phyloP scores from a whole-genome alignment of 2,329 filamentous ascomycete species.

The Neurospora crassa region DNA sequence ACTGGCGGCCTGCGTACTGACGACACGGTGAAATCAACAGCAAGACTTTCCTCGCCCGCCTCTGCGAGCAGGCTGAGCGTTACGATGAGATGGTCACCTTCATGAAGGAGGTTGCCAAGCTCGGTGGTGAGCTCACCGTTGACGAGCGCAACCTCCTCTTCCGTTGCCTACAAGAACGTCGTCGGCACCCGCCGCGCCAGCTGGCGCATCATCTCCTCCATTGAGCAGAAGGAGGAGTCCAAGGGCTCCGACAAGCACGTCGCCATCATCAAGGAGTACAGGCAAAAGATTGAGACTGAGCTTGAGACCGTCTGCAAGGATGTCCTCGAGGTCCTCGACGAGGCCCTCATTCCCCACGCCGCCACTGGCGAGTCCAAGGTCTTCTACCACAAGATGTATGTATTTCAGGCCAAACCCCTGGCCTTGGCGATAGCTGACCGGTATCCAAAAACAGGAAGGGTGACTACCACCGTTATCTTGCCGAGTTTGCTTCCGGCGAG shows the following conservation, averaged over 20 bases:
- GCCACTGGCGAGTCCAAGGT: slow-evolving; percentile 98
- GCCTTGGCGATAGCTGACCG: slow-evolving; percentile 6
- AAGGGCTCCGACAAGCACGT: slow-evolving; percentile 97
- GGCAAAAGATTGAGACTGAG: slow-evolving; percentile 95
- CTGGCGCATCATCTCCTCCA: slow-evolving; percentile 99
- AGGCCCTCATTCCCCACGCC: slow-evolving; percentile 89
- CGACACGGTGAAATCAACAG: slow-evolving; percentile 36
- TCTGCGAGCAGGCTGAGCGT: slow-evolving; percentile 99
- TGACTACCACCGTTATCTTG: slow-evolving; percentile 92
- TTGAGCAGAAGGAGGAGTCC: slow-evolving; percentile 99
- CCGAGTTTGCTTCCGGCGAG: slow-evolving; percentile 86
- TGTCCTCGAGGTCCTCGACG: slow-evolving; percentile 88
- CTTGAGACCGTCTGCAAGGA: slow-evolving; percentile 98
- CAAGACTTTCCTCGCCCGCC: slow-evolving; percentile 99
- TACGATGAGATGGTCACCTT: slow-evolving; percentile 99
- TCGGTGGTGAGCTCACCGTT: slow-evolving; percentile 71
- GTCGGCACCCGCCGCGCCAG: slow-evolving; percentile 96
- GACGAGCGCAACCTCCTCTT: slow-evolving; percentile 99
- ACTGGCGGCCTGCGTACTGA: slow-evolving; percentile 10
- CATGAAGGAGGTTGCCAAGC: slow-evolving; percentile 99
- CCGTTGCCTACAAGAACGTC: slow-evolving; percentile 99
- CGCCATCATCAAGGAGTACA: slow-evolving; percentile 88
- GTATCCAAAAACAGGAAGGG: slow-evolving; percentile 62
- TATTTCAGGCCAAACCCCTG: slow-evolving; percentile 18
- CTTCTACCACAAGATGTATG: slow-evolving; percentile 99